Base-by-base conservation (phyloP, 768 basidiomycete genomes). In the Panaeolus cyanescens region DNA sequence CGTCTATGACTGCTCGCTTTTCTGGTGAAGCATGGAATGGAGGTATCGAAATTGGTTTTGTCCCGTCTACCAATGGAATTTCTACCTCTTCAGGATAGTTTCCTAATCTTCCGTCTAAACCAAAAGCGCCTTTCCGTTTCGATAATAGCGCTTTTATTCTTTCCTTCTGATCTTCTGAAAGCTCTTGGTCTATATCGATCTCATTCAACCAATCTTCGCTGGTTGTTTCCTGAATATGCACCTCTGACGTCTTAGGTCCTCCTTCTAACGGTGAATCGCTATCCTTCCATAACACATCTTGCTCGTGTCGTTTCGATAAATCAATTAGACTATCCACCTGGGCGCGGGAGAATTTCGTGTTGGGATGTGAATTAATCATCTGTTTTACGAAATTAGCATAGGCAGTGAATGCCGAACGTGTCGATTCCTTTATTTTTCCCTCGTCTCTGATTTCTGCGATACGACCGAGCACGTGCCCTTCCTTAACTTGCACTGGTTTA, bases 91-190 rank as follows among this genome's bases (percentile, higher is more conserved):
- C 65, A 1, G 62, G 57, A 17, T 70, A 67, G 6, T 69, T 57
- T 2, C 76, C 76, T n/a, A 77, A 59, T n/a, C 74, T 45, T 12
- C 71, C 74, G 50, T 75, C 66, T 3, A 77, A 37, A 8, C 74
- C 70, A 58, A 77, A 77, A 0, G 70, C 75, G 10, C 6, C 19
- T 2, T 36, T 2, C 9, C 68, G 56, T 32, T 60, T 59, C 13
- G 32, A 8, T 1, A 71, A 3, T 2, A 72, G 40, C 56, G 67
- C 62, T 34, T 61, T 53, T 13, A 76, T 1, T 28, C 0, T 17
- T 1, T 34, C 13, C 25, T 67, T 30, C 0, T 50, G 9, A 5
- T 30, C 2, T n/a, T n/a, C n/a, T 5, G 60, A 57, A 25, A 62
- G 54, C 1, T 59, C 55, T 4, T 20, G 13, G 3, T 56, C 58